Percentiles rank a stretch among this genome's conserved stretches.
These are phyloP conservation scores for Myxozyma geophila DNA, from an alignment of 805 yeast genomes.

Conservation along the genomic window DNA sequence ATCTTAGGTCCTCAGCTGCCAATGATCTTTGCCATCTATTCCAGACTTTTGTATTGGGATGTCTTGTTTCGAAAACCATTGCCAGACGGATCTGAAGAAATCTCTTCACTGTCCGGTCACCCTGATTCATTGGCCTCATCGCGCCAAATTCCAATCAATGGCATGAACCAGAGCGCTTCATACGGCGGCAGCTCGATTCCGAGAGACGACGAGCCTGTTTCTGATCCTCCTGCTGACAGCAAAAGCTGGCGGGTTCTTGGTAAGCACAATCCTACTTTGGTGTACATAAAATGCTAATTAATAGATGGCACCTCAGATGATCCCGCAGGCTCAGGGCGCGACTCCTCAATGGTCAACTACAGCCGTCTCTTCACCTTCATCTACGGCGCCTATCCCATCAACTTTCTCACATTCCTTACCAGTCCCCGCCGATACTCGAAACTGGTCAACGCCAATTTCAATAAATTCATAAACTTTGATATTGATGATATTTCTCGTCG, in stretches of 20 bases:
- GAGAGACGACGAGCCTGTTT: no score
- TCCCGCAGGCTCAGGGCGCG: conserved; percentile 18
- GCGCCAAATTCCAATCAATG: no score
- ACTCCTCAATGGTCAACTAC: conserved; percentile 25
- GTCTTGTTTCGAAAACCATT: conserved; percentile 20
- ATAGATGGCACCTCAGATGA: conserved; percentile 17
- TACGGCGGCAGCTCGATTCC: no score
- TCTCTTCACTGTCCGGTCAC: neutral
- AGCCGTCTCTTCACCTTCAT: conserved; percentile 51
- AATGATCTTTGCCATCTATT: conserved; percentile 52
- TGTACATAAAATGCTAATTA: neutral
- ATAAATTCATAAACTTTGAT: conserved; percentile 38
- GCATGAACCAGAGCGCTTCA: no score
- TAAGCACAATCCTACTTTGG: neutral
- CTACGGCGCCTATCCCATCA: conserved; percentile 63
- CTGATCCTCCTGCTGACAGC: no score
- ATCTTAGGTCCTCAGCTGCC: conserved; percentile 47
- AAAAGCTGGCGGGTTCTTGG: conserved; percentile 1
- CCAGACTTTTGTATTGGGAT: conserved; percentile 52
- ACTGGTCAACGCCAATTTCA: conserved; percentile 27
- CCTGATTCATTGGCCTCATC: no score
- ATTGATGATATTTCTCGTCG: conserved; percentile 44
- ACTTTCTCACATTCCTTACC: conserved; percentile 51
- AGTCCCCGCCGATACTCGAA: conserved; percentile 50
- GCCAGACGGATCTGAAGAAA: neutral